Evolutionary conservation across 306 rosid genomes (phyloP).

Genomic region (Sicyos baderoa): DNA sequence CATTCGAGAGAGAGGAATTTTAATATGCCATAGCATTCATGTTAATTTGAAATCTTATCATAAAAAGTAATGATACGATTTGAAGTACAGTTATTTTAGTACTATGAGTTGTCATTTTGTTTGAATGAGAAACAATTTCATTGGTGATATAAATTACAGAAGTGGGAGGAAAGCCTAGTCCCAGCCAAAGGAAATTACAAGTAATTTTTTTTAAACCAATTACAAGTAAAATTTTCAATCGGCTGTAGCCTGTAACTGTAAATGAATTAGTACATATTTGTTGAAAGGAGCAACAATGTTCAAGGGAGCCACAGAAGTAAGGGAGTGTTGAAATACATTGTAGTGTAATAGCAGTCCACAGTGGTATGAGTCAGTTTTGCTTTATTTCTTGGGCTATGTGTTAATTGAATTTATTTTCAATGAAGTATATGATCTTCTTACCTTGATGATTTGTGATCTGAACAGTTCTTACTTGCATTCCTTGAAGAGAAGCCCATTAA

Average conservation of each 20-base stretch:
- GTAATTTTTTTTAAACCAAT: too few species aligned
- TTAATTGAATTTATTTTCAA: background rate
- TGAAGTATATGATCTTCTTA: conserved; percentile 5
- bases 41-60: background rate
- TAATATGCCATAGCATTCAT: background rate
- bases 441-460: conserved; percentile 25
- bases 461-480: conserved; percentile 54
- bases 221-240: background rate
- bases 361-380: conserved; percentile 10
- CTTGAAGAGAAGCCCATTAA: conserved; percentile 41
- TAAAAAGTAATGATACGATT: too few species aligned
- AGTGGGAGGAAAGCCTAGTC: too few species aligned
- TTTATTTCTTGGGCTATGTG: background rate
- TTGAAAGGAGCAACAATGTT: background rate
- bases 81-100: too few species aligned
- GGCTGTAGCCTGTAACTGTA: background rate
- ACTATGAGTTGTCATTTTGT: too few species aligned
- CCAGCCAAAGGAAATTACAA: too few species aligned
- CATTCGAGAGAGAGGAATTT: background rate
- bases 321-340: background rate
- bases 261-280: background rate
- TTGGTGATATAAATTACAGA: too few species aligned
- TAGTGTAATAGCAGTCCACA: conserved; percentile 1
- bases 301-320: background rate
- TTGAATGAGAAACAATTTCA: too few species aligned